Evolutionary conservation across 1,139 yeast genomes (phyloP).

Genomic region (Suhomyces terraborum): DNA sequence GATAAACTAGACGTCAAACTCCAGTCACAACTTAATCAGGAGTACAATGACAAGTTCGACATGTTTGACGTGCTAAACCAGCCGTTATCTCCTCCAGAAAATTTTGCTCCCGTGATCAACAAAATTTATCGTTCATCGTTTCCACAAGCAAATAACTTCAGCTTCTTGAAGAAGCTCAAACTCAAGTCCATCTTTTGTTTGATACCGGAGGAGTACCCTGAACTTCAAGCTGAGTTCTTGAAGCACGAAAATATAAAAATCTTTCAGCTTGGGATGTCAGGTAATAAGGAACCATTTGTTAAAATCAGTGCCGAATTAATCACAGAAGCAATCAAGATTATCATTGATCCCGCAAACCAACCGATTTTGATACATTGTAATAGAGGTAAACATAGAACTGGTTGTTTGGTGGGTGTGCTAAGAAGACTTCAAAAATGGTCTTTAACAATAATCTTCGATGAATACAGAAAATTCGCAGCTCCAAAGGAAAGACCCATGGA

Average conservation of each 20-base stretch:
- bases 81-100: constrained; percentile 78
- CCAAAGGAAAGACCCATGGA: constrained; percentile 96
- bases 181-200: constrained; percentile 78
- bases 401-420: constrained; percentile 91
- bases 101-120: constrained; percentile 82
- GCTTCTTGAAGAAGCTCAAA: constrained; percentile 60
- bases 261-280: constrained; percentile 90
- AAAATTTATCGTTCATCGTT: constrained; percentile 84
- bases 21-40: constrained; percentile 26
- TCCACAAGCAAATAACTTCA: constrained; percentile 81
- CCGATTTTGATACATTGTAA: constrained; percentile 93
- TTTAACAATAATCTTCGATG: constrained; percentile 88
- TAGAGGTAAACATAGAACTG: constrained; percentile 95
- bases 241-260: constrained; percentile 61
- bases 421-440: constrained; percentile 91
- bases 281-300: constrained; percentile 94
- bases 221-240: constrained; percentile 67
- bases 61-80: constrained; percentile 7
- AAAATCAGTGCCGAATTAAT: constrained; percentile 76
- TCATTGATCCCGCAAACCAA: constrained; percentile 80
- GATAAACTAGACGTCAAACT: constrained; percentile 40
- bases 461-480: constrained; percentile 88
- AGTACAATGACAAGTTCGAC: constrained; percentile 19
- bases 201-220: constrained; percentile 90
- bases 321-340: constrained; percentile 78